Percentiles rank a stretch among this genome's conserved stretches.
phyloP scores from a whole-genome alignment of 805 yeast genomes.

The Clavispora phyllophila region DNA sequence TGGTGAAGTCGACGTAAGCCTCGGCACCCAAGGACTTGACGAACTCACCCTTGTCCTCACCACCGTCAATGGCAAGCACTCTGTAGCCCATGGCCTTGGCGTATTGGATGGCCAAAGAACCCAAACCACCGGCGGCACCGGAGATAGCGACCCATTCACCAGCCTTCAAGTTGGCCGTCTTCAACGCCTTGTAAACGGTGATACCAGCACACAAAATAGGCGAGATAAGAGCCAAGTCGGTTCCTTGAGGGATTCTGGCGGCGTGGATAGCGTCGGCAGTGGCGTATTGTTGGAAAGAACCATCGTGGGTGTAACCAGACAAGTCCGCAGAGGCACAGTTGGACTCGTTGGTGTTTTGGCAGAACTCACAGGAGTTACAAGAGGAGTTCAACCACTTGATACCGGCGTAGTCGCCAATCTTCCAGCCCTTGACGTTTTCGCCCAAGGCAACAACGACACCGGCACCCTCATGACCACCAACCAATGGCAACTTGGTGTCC shows the following conservation, averaged over 20 bases:
- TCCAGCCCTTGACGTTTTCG: conserved; percentile 59
- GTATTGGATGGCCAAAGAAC: conserved; percentile 68
- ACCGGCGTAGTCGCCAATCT: conserved; percentile 79
- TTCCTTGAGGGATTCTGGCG: conserved; percentile 67
- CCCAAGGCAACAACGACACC: conserved; percentile 81
- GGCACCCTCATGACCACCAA: conserved; percentile 90
- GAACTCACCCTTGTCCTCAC: conserved; percentile 54
- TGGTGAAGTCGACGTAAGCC: conserved; percentile 24
- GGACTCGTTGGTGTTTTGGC: conserved; percentile 63
- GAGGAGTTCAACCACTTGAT: conserved; percentile 80
- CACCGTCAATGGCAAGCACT: conserved; percentile 69
- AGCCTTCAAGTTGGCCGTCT: conserved; percentile 64
- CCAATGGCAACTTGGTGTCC: conserved; percentile 66
- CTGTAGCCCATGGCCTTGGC: conserved; percentile 75
- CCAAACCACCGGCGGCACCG: conserved; percentile 81
- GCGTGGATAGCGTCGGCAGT: conserved; percentile 87
- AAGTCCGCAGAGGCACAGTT: conserved; percentile 61
- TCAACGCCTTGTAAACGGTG: conserved; percentile 86
- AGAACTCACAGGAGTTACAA: conserved; percentile 72
- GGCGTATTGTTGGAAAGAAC: conserved; percentile 87
- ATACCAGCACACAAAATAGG: conserved; percentile 90
- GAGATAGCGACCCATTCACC: conserved; percentile 76
- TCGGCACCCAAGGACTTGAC: conserved; percentile 28
- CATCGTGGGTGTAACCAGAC: conserved; percentile 84
- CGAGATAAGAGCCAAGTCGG: conserved; percentile 70